These are phyloP conservation scores for Chamaecrista fasciculata DNA, from an alignment of 306 rosid species.

Conservation along the genomic window DNA sequence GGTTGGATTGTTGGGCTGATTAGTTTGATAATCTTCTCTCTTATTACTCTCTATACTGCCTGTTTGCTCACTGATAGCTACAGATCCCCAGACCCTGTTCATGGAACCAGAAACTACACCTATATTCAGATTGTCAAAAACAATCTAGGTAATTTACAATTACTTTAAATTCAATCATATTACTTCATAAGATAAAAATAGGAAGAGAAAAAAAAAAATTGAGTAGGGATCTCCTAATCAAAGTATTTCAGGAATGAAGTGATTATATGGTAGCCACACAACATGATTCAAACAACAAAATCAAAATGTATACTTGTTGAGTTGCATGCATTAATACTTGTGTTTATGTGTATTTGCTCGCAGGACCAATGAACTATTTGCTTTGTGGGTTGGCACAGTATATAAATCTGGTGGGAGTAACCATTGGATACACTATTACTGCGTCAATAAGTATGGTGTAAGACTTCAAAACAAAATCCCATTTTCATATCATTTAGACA, in stretches of 20 bases:
- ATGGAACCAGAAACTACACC: conserved; percentile 38
- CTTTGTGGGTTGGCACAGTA: conserved; percentile 43
- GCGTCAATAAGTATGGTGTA: conserved; percentile 52
- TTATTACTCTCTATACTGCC: conserved; percentile 32
- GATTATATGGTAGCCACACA: no score
- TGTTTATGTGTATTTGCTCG: neutral
- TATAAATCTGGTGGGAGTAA: conserved; percentile 24
- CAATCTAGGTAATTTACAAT: conserved; percentile 46
- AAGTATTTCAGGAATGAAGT: no score
- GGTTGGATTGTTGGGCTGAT: conserved; percentile 43
- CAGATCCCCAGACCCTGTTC: conserved; percentile 38
- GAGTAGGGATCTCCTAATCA: no score
- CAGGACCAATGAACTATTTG: conserved; percentile 34
- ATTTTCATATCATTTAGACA: no score
- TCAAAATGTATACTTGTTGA: no score
- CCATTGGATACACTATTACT: conserved; percentile 41
- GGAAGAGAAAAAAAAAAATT: no score
- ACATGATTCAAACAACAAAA: no score
- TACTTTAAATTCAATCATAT: no score
- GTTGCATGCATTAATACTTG: no score
- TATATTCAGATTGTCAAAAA: conserved; percentile 36
- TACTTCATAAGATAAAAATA: no score
- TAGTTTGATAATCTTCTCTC: neutral
- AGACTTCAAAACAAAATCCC: conserved; percentile 6
- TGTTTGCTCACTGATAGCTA: conserved; percentile 36